phyloP scores from a whole-genome alignment of 1,284 basidiomycete genomes.

The Sphagnurus paluster region DNA sequence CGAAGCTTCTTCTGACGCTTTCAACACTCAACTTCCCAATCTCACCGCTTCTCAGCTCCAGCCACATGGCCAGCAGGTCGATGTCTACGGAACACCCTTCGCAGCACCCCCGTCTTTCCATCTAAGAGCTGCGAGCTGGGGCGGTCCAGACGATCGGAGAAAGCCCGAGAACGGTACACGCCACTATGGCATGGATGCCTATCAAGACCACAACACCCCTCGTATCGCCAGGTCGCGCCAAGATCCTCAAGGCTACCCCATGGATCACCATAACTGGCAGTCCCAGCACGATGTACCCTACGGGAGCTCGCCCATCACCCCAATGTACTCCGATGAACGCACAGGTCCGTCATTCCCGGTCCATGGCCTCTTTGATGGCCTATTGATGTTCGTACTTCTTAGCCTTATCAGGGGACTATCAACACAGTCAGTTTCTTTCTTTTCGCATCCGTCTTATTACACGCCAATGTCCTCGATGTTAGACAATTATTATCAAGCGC shows the following conservation, averaged over 20 bases:
- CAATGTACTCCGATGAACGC: conserved; percentile 35
- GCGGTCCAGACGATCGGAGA: conserved; percentile 22
- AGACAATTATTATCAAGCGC: conserved; percentile 23
- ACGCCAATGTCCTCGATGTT: background rate
- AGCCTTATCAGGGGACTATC: conserved; percentile 35
- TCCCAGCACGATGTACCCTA: conserved; percentile 21
- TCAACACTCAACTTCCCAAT: conserved; percentile 22
- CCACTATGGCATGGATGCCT: conserved; percentile 13
- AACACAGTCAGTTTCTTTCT: conserved; percentile 26
- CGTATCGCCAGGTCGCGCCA: conserved; percentile 14
- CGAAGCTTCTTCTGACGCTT: conserved; percentile 29
- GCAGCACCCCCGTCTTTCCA: conserved; percentile 24
- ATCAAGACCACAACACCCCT: conserved; percentile 14
- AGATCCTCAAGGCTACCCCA: background rate
- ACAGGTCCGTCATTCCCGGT: conserved; percentile 26
- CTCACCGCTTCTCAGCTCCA: conserved; percentile 22
- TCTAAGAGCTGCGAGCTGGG: conserved; percentile 39
- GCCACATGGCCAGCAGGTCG: conserved; percentile 22
- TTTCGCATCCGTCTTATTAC: background rate
- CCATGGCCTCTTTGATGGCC: conserved; percentile 2
- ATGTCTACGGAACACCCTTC: conserved; percentile 14
- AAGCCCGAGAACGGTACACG: conserved; percentile 23
- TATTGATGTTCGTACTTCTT: conserved; percentile 12
- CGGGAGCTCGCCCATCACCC: conserved; percentile 20
- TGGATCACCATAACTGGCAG: conserved; percentile 1